Percentiles rank a stretch among this genome's conserved stretches.
These are phyloP conservation scores for Neocatenulostroma microsporum DNA, from an alignment of 2,329 filamentous ascomycete genomes.

Conservation along the genomic window DNA sequence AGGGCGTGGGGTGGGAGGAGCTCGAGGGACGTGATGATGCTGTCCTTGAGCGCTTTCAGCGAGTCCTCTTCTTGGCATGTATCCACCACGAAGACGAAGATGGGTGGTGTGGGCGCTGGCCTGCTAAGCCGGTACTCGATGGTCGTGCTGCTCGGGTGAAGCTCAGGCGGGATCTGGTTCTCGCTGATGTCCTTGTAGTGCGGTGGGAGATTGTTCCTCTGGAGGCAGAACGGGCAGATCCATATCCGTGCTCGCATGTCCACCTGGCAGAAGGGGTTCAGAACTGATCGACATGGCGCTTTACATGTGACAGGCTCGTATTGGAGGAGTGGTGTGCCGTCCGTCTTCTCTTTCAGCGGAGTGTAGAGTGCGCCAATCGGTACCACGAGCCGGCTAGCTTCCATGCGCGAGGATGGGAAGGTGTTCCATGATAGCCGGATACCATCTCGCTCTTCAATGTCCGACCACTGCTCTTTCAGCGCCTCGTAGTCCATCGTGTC, in stretches of 20 bases:
- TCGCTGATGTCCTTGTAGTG: constrained; percentile 87
- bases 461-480: constrained; percentile 91
- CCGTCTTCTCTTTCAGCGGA: constrained; percentile 86
- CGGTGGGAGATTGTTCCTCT: constrained; percentile 70
- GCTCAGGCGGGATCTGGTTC: constrained; percentile 73
- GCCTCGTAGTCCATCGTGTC: constrained; percentile 97
- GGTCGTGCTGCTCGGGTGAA: constrained; percentile 76
- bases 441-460: constrained; percentile 93
- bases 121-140: constrained; percentile 78
- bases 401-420: constrained; percentile 96
- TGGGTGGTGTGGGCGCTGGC: constrained; percentile 75
- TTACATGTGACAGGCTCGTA: constrained; percentile 98
- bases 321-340: constrained; percentile 71
- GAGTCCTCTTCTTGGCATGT: constrained; percentile 85
- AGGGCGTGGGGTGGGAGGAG: constrained; percentile 72
- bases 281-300: constrained; percentile 83
- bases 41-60: constrained; percentile 74
- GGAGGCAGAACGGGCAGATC: constrained; percentile 85
- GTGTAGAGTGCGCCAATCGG: constrained; percentile 96
- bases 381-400: constrained; percentile 45
- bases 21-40: constrained; percentile 76
- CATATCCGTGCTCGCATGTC: constrained; percentile 76
- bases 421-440: constrained; percentile 97
- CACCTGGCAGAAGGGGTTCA: constrained; percentile 94
- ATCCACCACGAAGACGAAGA: constrained; percentile 82